A percentile compares a stretch with the other conserved stretches of the same genome.
phyloP scores from a whole-genome alignment of 768 basidiomycete genomes.

The Leccinum uliginosum region DNA sequence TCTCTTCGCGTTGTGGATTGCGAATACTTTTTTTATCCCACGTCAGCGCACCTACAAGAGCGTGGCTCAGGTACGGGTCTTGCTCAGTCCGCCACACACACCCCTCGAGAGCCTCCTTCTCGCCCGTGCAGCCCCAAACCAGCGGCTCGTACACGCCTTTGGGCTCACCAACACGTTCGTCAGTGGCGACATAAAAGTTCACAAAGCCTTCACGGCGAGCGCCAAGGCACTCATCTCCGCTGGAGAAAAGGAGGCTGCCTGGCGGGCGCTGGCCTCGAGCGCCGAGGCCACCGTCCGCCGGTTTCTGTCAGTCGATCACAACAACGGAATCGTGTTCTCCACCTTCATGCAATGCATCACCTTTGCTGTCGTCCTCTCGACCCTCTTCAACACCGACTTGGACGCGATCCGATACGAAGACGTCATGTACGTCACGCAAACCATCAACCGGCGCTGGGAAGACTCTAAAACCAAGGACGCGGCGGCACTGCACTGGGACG shows the following conservation, averaged over 20 bases:
- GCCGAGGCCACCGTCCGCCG: slow-evolving; percentile 11
- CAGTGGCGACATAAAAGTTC: slow-evolving; percentile 27
- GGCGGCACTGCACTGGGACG: slow-evolving; percentile 10
- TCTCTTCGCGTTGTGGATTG: neutral
- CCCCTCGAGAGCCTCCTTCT: slow-evolving; percentile 13
- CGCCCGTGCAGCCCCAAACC: slow-evolving; percentile 19
- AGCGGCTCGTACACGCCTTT: slow-evolving; percentile 26
- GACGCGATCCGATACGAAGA: slow-evolving; percentile 31
- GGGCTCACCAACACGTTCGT: slow-evolving; percentile 50
- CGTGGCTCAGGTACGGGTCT: neutral
- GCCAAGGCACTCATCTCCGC: slow-evolving; percentile 20
- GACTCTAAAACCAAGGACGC: slow-evolving; percentile 20
- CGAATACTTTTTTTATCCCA: neutral
- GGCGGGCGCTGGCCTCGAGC: slow-evolving; percentile 13
- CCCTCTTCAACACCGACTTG: slow-evolving; percentile 33
- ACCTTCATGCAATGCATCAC: slow-evolving; percentile 42
- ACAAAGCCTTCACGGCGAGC: slow-evolving; percentile 24
- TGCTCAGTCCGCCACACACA: slow-evolving; percentile 15
- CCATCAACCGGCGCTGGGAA: slow-evolving; percentile 34
- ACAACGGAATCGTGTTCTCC: slow-evolving; percentile 26
- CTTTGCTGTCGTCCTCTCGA: slow-evolving; percentile 39
- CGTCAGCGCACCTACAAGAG: slow-evolving; percentile 9
- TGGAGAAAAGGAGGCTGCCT: slow-evolving; percentile 2
- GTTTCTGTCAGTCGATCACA: slow-evolving; percentile 8
- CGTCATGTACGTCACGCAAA: slow-evolving; percentile 34